Evolutionary conservation across 1,139 yeast genomes (phyloP), one percentile per base, ranked within the genome.

Genomic region (Pichia sp.): DNA sequence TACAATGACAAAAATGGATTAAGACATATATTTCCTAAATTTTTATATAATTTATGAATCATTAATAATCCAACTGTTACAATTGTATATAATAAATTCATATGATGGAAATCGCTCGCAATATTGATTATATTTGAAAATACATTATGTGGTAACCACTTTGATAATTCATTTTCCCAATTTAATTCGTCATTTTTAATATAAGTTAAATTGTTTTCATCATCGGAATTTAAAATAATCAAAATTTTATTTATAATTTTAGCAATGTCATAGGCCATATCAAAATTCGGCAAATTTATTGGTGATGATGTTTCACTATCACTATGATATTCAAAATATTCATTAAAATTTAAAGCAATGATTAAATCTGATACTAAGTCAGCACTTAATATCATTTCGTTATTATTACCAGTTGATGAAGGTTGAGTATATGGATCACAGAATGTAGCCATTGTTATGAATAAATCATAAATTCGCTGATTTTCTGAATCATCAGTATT

Each of bases 341-440:
- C 47, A 39, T 45, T 60, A 54, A 56, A 61, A 33, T 62, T 54
- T 20, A 76, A 58, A 0, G 77, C 78, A 6, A 82, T 65, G 23
- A 76, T 64, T 38, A 78, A 53, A 49, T 77, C 78, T 5, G 83
- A 70, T 5, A 81, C 53, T 8, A 70, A 59, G 48, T 79, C 80
- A 10, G 82, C 61, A 28, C 87, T 79, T 20, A 80, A 64, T 0
- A 78, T 55, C 47, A 52, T 49, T 37, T 54, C 56, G 41, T 58
- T 62, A 29, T 67, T 61, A 1, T 63, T 58, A 24, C 78, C 81
- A n/a, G 71, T 71, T 31, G 82, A 85, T 36, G 74, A 73, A 0
- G 90, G 89, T 51, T 80, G 87, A 1, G 87, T 78, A 53, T 71
- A 67, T 4, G 87, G 86, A 57, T 82, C 87, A 45, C 81, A 74